Base-by-base conservation (phyloP, 2,329 filamentous ascomycete species). In the Verticillium nonalfalfae region DNA sequence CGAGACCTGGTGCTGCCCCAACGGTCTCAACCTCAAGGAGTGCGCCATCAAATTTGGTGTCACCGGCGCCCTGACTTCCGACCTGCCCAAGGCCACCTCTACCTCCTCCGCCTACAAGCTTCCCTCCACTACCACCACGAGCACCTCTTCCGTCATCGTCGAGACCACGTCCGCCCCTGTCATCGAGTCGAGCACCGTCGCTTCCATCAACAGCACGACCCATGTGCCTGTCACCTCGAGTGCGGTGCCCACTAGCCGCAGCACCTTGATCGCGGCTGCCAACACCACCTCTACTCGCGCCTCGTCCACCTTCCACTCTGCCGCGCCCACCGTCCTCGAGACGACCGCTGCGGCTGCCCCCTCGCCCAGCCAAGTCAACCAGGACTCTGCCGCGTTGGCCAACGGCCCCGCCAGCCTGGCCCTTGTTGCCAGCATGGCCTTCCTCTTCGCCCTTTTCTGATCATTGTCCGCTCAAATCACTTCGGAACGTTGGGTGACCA, bases 91-190 rank as follows among this genome's bases (percentile, higher is more conserved):
- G 10, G 73, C 71, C 11, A 68, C 75, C 33, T 66, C 71, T 9
- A 66, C 68, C 10, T 96, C 93, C 63, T 86, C 79, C 18, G 63
- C 63, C 14, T 71, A 75, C 54, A 85, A 89, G 63, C 75, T 98
- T 34, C 36, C 18, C 4, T 54, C 58, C 14, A 36, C 57, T 21
- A 36, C 57, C 40, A 58, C 21, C 56, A 40, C 57, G 21, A 21
- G 21, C 52, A 55, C 54, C 4, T 56, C 54, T 18, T 33, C 26
- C 26, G 45, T 59, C 45, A 45, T 59, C 34, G 58, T 36, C 34
- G 39, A 26, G 26, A 34, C 57, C 57, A 50, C 57, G 21, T 26
- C 38, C 14, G 36, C 57, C 39, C 14, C 31, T 26, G 58, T 52
- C 15, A n/a, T 55, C 58, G 33, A 35, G 26, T 54, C 58, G 15